Evolutionary conservation across 371 early-diverging fungal species (phyloP).

Genomic region (Blastocladiella emersonii): DNA sequence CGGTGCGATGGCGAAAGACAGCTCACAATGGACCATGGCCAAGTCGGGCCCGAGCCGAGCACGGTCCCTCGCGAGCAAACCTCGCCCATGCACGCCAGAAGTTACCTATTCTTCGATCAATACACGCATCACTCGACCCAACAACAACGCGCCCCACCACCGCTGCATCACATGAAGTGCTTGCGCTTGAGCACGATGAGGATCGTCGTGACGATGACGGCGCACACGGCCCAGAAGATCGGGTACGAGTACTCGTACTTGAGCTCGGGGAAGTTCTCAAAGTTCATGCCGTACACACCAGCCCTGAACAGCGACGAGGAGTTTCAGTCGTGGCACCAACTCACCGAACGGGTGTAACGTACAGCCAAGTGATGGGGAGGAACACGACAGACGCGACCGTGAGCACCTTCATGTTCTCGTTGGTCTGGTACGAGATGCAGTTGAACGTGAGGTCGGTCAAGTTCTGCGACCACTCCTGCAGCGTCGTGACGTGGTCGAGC

Average conservation of each 20-base stretch:
- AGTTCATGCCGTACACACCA: constrained; percentile 29
- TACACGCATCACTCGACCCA: too few relatives aligned
- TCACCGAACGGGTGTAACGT: not conserved
- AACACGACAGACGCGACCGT: constrained; percentile 7
- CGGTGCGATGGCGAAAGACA: too few relatives aligned
- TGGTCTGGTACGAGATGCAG: constrained; percentile 24
- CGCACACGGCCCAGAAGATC: constrained; percentile 26
- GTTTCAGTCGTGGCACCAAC: too few relatives aligned
- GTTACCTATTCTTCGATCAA: too few relatives aligned
- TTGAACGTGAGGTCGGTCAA: constrained; percentile 28
- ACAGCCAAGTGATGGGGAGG: constrained; percentile 9
- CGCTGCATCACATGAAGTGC: too few relatives aligned
- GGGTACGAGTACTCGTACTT: constrained; percentile 10
- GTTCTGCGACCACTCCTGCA: constrained; percentile 19
- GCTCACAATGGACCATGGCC: too few relatives aligned
- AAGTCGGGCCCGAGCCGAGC: too few relatives aligned
- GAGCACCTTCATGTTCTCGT: constrained; percentile 22
- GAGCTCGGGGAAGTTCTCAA: constrained; percentile 21
- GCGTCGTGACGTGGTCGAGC: constrained; percentile 24
- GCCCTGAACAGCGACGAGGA: too few relatives aligned
- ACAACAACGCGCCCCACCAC: too few relatives aligned
- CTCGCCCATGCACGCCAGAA: too few relatives aligned
- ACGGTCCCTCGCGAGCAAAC: too few relatives aligned
- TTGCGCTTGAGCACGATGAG: too few relatives aligned
- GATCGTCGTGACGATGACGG: not conserved